A percentile compares a stretch with the other conserved stretches of the same genome.
Evolutionary conservation across 2,329 filamentous ascomycete genomes (phyloP).

Genomic region (Fusarium denticulatum): DNA sequence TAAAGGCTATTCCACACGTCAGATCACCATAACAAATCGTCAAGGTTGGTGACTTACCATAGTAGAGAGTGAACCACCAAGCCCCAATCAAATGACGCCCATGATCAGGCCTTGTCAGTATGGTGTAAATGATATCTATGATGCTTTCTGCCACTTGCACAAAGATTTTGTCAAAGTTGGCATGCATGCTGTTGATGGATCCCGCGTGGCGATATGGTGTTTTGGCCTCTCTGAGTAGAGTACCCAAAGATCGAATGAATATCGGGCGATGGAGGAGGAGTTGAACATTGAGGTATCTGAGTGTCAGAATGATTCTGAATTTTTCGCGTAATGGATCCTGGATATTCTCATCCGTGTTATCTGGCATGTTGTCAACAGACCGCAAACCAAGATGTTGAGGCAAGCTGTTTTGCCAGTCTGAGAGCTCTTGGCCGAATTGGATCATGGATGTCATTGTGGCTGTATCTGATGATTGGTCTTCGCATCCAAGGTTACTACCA

Average conservation of each 20-base stretch:
- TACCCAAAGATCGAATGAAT: neutral
- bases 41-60: neutral
- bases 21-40: rapidly evolving
- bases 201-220: neutral
- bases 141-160: conserved; percentile 8
- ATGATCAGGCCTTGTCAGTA: conserved; percentile 2
- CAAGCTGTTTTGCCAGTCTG: conserved; percentile 16
- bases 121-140: conserved; percentile 12
- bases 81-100: conserved; percentile 22
- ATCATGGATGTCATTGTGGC: conserved; percentile 12
- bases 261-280: neutral
- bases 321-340: neutral
- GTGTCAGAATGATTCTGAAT: neutral
- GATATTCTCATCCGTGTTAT: neutral
- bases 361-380: neutral
- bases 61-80: conserved; percentile 36
- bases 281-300: neutral
- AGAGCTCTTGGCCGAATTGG: conserved; percentile 23
- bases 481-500: conserved; percentile 25
- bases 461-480: neutral
- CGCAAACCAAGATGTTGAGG: neutral
- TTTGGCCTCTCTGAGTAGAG: neutral
- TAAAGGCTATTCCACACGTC: neutral
- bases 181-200: conserved; percentile 12
- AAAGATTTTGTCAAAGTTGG: conserved; percentile 9